phyloP scores from a whole-genome alignment of 306 rosid species.

The Hippophae gyantsensis region DNA sequence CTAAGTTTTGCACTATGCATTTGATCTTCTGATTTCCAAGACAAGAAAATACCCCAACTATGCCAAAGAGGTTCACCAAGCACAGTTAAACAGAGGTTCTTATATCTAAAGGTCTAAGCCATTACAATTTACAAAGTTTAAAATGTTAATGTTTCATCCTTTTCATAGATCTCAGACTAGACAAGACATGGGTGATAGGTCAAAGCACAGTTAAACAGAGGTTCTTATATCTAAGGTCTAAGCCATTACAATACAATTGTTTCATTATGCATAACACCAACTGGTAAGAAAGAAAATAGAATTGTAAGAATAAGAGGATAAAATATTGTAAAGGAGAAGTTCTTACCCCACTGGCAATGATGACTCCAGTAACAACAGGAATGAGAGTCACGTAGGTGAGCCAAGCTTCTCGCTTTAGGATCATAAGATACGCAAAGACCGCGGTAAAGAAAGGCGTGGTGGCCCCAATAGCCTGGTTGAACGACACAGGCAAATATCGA shows the following conservation, averaged over 20 bases:
- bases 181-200: not conserved
- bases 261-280: not conserved
- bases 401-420: constrained; percentile 89
- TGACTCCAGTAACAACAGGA: constrained; percentile 91
- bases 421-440: constrained; percentile 80
- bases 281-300: constrained; percentile 10
- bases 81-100: not conserved
- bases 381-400: constrained; percentile 80
- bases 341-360: constrained; percentile 96
- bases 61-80: not conserved
- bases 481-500: constrained; percentile 80
- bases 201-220: too few species aligned
- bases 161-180: constrained; percentile 7
- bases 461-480: constrained; percentile 93
- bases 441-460: constrained; percentile 98
- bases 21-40: not conserved
- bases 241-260: not conserved
- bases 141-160: not conserved
- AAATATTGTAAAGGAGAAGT: not conserved
- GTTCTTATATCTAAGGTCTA: too few species aligned
- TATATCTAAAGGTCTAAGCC: too few species aligned
- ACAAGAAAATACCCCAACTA: not conserved
- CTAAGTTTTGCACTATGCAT: not conserved
- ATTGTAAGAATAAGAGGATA: not conserved
- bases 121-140: too few species aligned